Evolutionary conservation across 2,329 filamentous ascomycete genomes (phyloP), one percentile per base, ranked within the genome.

Genomic region (Didymella sp.): DNA sequence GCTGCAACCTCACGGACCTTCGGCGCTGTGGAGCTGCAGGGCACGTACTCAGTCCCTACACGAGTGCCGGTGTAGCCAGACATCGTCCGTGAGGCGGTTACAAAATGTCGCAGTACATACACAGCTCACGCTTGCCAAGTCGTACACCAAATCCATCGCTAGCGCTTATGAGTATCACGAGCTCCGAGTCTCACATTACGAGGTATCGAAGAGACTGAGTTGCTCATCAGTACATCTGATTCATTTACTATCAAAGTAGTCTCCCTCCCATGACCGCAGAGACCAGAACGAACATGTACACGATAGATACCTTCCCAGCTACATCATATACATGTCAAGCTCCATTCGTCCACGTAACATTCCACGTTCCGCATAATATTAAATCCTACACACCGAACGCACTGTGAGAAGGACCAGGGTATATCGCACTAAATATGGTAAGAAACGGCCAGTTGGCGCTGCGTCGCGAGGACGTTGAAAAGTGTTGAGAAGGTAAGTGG

Each of bases 371-470:
- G 41, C 25, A 27, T 21, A 45, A 27, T 4, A 45, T 41, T 56
- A 41, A 19, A 22, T 37, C 35, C 22, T 41, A 35, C 42, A n/a
- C 37, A 11, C 30, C 30, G 22, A 51, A 37, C 12, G 12, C 21
- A 19, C 24, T 47, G 35, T 37, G 35, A 49, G 33, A 45, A 38
- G 31, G 31, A 51, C 24, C 45, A 54, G 56, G 50, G 50, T 58
- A 58, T 54, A 58, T 42, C 51, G 56, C 50, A 54, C 45, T 53
- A 51, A 47, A 47, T 0, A 53, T 42, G 47, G 54, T 52, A 52
- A 48, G 43, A 57, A 52, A 40, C 21, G 35, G 48, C 43, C 54
- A 19, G 9, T 43, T 27, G 48, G 42, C 53, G 13, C 17, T 40
- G 47, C 37, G 48, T 53, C 49, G 8, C 37, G 27, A 31, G 13